A percentile compares a stretch with the other conserved stretches of the same genome.
Conservation (phyloP, 441 rosid genomes). For the Gossypium aridum region DNA sequence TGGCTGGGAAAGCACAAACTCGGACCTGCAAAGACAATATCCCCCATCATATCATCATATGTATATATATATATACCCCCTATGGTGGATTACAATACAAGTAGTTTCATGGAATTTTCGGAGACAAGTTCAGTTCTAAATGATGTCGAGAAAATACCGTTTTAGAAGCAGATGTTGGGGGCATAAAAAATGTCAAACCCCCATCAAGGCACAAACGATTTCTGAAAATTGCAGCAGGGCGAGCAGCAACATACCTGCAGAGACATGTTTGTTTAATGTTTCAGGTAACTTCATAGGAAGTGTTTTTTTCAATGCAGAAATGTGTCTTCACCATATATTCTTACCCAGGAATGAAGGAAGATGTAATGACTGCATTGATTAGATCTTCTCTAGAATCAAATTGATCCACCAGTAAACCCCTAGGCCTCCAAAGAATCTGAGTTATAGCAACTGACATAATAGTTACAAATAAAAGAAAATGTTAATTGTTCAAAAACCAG, state of each 20-base stretch:
- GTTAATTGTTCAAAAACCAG: background rate
- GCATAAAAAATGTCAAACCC: constrained; percentile 90
- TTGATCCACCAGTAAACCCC: constrained; percentile 86
- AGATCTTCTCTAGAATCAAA: constrained; percentile 85
- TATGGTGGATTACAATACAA: background rate
- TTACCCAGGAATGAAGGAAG: constrained; percentile 91
- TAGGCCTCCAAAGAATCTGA: constrained; percentile 81
- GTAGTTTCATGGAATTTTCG: background rate
- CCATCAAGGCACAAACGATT: constrained; percentile 87
- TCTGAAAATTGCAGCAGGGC: constrained; percentile 79
- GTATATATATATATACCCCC: too few relatives aligned
- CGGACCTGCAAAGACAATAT: constrained; percentile 45
- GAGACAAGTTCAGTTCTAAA: background rate
- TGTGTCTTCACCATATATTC: background rate
- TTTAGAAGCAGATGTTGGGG: constrained; percentile 85
- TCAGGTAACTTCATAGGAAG: constrained; percentile 11
- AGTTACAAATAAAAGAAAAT: constrained; percentile 13
- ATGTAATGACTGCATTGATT: constrained; percentile 71
- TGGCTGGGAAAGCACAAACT: constrained; percentile 80
- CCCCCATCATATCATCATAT: background rate
- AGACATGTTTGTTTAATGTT: constrained; percentile 4
- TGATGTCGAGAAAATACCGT: constrained; percentile 45
- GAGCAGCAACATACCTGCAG: constrained; percentile 85
- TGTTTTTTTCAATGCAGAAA: background rate
- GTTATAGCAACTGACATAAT: constrained; percentile 76